A percentile compares a stretch with the other conserved stretches of the same genome.
These are phyloP conservation scores for Scytalidium sp. DNA, from an alignment of 2,329 filamentous ascomycete genomes.

Conservation along the genomic window DNA sequence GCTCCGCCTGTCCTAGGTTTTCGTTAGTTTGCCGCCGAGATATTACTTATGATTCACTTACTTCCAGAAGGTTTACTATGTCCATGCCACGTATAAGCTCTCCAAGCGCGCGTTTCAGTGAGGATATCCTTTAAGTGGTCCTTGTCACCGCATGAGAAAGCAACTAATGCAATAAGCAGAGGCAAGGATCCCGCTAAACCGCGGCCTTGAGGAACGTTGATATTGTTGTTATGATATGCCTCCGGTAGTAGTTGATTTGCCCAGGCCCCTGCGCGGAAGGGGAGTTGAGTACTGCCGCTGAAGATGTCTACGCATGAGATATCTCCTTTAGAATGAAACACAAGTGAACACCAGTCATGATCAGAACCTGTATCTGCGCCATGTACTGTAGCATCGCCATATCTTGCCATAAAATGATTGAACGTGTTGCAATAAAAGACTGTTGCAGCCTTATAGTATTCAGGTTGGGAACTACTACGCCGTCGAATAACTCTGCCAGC, in stretches of 20 bases:
- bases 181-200: constrained; percentile 19
- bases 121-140: constrained; percentile 10
- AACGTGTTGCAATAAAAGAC: constrained; percentile 16
- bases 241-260: constrained; percentile 12
- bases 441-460: constrained; percentile 8
- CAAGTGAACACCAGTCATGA: constrained; percentile 12
- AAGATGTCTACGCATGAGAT: constrained; percentile 7
- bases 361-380: constrained; percentile 4
- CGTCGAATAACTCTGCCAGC: too few relatives aligned
- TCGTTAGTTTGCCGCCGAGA: not conserved
- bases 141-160: constrained; percentile 16
- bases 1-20: constrained; percentile 7
- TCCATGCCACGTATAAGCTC: constrained; percentile 8
- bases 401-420: constrained; percentile 8
- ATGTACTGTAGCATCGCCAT: constrained; percentile 7
- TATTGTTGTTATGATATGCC: constrained; percentile 4
- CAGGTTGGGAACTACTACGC: not conserved
- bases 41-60: constrained; percentile 7
- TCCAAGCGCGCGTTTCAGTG: constrained; percentile 13
- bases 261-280: constrained; percentile 9
- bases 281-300: constrained; percentile 7
- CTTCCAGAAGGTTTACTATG: constrained; percentile 13
- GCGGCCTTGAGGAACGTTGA: not conserved
- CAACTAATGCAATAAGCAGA: constrained; percentile 19
- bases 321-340: constrained; percentile 8